These are phyloP conservation scores for Macrolepiota dolichaula DNA, from an alignment of 768 basidiomycete genomes.

Conservation along the genomic window DNA sequence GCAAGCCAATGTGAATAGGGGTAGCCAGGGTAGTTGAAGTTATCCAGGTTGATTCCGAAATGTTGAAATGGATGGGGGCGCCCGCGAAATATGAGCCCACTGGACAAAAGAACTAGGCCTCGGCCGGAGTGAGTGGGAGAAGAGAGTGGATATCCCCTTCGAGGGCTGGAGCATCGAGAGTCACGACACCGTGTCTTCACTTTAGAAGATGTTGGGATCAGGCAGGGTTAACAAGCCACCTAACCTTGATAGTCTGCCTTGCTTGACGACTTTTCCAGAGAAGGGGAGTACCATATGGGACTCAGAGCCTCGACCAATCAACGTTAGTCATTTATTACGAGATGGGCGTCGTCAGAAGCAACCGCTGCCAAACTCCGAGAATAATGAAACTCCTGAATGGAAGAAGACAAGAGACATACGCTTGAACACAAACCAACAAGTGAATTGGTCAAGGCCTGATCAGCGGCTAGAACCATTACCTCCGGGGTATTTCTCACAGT, in stretches of 20 bases:
- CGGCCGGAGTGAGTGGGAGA: not conserved
- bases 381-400: not conserved
- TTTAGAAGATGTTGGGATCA: not conserved
- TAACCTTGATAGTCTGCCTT: not conserved
- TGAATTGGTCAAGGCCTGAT: too few species aligned
- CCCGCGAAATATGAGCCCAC: not conserved
- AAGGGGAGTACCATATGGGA: not conserved
- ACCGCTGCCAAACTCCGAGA: not conserved
- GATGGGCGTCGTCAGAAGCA: not conserved
- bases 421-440: too few species aligned
- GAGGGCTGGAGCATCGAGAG: not conserved
- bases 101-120: not conserved
- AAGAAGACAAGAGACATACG: not conserved
- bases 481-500: not conserved
- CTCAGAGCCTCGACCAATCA: not conserved
- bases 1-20: not conserved
- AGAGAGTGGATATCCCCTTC: not conserved
- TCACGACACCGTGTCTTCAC: slow-evolving; percentile 10
- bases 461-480: not conserved
- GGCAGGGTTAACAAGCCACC: not conserved
- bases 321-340: not conserved
- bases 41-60: not conserved
- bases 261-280: not conserved
- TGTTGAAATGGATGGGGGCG: not conserved
- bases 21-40: not conserved